phyloP scores from a whole-genome alignment of 2,329 filamentous ascomycete genomes.

The Pestalotiopsis sp. region DNA sequence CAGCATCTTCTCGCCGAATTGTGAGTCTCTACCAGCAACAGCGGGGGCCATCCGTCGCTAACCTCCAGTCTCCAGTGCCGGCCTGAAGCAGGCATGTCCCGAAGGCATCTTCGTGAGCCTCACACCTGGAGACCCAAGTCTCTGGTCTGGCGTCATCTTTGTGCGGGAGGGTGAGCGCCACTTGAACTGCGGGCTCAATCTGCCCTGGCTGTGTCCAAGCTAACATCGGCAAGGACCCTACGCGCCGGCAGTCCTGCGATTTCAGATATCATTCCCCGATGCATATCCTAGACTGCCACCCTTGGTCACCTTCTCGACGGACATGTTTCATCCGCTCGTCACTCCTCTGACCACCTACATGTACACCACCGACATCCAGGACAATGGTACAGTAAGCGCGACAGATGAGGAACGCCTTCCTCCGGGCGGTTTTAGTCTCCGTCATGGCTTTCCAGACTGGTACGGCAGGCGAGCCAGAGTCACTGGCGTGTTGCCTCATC shows the following conservation, averaged over 20 bases:
- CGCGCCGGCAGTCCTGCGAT: constrained; percentile 81
- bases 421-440: constrained; percentile 86
- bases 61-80: constrained; percentile 57
- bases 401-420: constrained; percentile 82
- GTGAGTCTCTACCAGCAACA: constrained; percentile 50
- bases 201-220: not conserved
- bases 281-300: constrained; percentile 80
- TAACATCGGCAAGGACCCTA: constrained; percentile 71
- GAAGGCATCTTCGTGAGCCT: constrained; percentile 86
- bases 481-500: constrained; percentile 34
- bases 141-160: constrained; percentile 93
- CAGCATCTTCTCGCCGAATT: constrained; percentile 83
- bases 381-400: constrained; percentile 77
- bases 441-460: constrained; percentile 90
- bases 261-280: constrained; percentile 85
- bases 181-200: constrained; percentile 1
- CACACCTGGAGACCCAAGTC: constrained; percentile 75
- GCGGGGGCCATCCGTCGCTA: constrained; percentile 4
- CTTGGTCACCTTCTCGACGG: constrained; percentile 83
- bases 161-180: constrained; percentile 73
- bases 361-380: constrained; percentile 79
- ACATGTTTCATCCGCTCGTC: constrained; percentile 93
- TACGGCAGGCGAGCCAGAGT: constrained; percentile 63
- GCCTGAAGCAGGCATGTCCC: constrained; percentile 80
- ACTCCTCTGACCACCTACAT: constrained; percentile 94